phyloP scores from a whole-genome alignment of 495 filamentous ascomycete species.

The Staphylotrichum tortipilum region DNA sequence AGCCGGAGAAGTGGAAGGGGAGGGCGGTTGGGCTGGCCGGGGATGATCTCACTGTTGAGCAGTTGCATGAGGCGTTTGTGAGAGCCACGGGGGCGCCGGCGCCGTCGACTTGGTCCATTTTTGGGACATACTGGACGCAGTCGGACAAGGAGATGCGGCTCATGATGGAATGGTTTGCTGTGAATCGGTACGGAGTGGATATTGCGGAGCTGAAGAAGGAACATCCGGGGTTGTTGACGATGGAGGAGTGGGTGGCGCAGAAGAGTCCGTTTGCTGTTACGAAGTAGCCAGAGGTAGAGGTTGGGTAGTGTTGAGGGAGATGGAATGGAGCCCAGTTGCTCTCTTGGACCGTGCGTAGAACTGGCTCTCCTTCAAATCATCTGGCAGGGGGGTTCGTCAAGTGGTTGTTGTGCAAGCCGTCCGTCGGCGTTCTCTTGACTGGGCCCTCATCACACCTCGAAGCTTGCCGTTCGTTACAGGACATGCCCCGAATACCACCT shows the following conservation, averaged over 20 bases:
- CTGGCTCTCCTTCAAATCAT: too few species aligned
- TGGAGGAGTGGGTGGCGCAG: slow-evolving; percentile 32
- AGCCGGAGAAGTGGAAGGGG: slow-evolving; percentile 29
- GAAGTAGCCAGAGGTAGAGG: too few species aligned
- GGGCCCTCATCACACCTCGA: too few species aligned
- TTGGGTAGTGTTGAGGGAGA: too few species aligned
- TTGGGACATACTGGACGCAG: slow-evolving; percentile 32
- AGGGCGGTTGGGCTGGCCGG: slow-evolving; percentile 37
- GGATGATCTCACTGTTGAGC: slow-evolving; percentile 36
- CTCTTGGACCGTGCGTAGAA: too few species aligned
- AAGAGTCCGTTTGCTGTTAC: slow-evolving; percentile 29
- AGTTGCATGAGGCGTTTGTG: slow-evolving; percentile 30
- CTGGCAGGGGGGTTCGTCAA: too few species aligned
- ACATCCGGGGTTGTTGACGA: slow-evolving; percentile 31
- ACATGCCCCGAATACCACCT: too few species aligned
- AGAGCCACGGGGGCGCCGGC: slow-evolving; percentile 30
- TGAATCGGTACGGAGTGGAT: slow-evolving; percentile 37
- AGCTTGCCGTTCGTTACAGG: too few species aligned
- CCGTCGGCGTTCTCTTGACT: too few species aligned
- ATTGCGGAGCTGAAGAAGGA: slow-evolving; percentile 29
- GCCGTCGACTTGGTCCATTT: slow-evolving; percentile 30
- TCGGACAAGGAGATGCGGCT: slow-evolving; percentile 31
- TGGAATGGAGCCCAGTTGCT: too few species aligned
- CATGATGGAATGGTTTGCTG: slow-evolving; percentile 42
- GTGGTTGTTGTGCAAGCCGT: too few species aligned